Evolutionary conservation across 169 alveolate genomes (phyloP).

Genomic region (Cryptosporidium xiaoi): DNA sequence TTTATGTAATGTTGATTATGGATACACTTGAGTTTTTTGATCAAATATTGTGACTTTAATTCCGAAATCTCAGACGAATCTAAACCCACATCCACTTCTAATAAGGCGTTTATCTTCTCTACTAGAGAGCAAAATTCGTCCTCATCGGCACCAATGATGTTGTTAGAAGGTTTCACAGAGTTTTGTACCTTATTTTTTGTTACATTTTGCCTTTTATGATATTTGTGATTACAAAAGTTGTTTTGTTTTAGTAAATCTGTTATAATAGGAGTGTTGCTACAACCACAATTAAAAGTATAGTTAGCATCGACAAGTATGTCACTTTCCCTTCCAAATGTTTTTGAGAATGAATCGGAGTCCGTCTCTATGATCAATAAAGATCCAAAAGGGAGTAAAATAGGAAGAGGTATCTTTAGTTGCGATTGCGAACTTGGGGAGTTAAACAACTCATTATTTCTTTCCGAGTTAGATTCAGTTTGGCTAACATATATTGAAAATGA

Average conservation of each 20-base stretch:
- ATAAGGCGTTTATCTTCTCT: conserved; percentile 8
- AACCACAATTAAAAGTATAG: not conserved
- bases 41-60: conserved; percentile 34
- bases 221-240: conserved; percentile 20
- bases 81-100: conserved; percentile 3
- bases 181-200: not conserved
- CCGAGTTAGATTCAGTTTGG: too few relatives aligned
- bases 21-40: not conserved
- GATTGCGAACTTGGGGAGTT: not conserved
- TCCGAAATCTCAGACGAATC: conserved; percentile 48
- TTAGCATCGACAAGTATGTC: not conserved
- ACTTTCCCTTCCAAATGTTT: conserved; percentile 11
- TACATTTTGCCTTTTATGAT: not conserved
- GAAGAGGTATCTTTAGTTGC: conserved; percentile 33
- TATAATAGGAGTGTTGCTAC: conserved; percentile 5
- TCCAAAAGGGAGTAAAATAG: conserved; percentile 39
- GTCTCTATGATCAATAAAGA: conserved; percentile 33
- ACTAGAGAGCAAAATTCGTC: conserved; percentile 18
- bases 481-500: conserved; percentile 12
- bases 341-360: conserved; percentile 31
- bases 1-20: not conserved
- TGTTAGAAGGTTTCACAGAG: not conserved
- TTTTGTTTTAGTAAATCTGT: conserved; percentile 28
- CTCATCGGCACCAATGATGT: not conserved
- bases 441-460: not conserved